Conservation (phyloP, 345 rosid species). For the Eucalyptus erythrocorys region DNA sequence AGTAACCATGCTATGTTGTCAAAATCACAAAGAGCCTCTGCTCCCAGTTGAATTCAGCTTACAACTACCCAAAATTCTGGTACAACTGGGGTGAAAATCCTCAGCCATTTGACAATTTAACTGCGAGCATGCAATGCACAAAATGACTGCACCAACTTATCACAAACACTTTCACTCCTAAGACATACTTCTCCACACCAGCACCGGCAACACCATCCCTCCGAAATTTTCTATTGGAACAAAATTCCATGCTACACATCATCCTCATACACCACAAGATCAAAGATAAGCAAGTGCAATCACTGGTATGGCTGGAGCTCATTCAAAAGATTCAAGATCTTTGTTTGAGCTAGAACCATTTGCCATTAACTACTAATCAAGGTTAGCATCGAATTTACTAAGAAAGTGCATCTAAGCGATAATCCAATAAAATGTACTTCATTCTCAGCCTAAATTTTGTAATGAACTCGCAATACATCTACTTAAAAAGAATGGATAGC, state of each 20-base stretch:
- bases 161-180: background rate
- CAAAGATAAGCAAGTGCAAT: background rate
- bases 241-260: background rate
- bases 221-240: background rate
- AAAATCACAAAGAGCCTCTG: background rate
- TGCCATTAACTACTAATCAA: background rate
- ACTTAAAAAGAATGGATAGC: background rate
- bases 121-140: background rate
- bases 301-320: background rate
- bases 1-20: background rate
- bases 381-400: background rate
- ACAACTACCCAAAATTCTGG: background rate
- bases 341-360: background rate
- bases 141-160: background rate
- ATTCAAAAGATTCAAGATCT: background rate
- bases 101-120: background rate
- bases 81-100: background rate
- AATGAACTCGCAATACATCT: background rate
- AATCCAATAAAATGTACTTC: background rate
- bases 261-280: background rate
- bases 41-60: background rate
- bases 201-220: background rate
- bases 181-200: background rate
- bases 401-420: background rate
- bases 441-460: background rate